A percentile compares a stretch with the other conserved stretches of the same genome.
Evolutionary conservation across 306 rosid genomes (phyloP).

Genomic region (Cercis canadensis): DNA sequence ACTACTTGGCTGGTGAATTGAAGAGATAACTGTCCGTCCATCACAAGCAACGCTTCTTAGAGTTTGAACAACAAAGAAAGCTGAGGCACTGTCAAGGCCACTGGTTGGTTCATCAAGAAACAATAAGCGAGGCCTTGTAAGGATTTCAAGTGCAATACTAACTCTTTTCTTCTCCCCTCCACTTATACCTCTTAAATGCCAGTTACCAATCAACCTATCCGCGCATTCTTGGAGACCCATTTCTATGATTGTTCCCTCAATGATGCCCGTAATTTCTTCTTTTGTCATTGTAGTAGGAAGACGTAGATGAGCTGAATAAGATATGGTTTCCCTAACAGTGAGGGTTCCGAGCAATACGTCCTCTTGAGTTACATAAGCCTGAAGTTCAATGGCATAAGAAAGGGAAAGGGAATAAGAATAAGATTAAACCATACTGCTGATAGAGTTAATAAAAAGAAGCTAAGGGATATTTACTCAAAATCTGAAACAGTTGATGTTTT

Average conservation of each 20-base stretch:
- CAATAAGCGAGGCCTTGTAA: constrained; percentile 72
- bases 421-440: too few species aligned
- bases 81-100: constrained; percentile 89
- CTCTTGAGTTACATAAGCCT: constrained; percentile 94
- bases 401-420: neutral
- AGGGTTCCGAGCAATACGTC: constrained; percentile 83
- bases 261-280: constrained; percentile 58
- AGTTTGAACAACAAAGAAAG: constrained; percentile 82
- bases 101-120: constrained; percentile 92
- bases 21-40: constrained; percentile 80
- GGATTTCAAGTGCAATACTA: constrained; percentile 87
- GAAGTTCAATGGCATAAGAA: constrained; percentile 26
- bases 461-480: constrained; percentile 14
- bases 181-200: constrained; percentile 86
- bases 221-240: constrained; percentile 94
- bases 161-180: constrained; percentile 91
- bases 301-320: constrained; percentile 72
- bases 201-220: constrained; percentile 71
- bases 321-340: constrained; percentile 72
- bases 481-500: neutral
- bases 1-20: constrained; percentile 87
- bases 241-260: constrained; percentile 78
- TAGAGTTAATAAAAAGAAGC: neutral
- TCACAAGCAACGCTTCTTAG: constrained; percentile 79
- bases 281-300: constrained; percentile 59